Percentiles rank a stretch among this genome's conserved stretches.
These are phyloP conservation scores for Kwoniella sp. DNA, from an alignment of 768 basidiomycete species.

Conservation along the genomic window DNA sequence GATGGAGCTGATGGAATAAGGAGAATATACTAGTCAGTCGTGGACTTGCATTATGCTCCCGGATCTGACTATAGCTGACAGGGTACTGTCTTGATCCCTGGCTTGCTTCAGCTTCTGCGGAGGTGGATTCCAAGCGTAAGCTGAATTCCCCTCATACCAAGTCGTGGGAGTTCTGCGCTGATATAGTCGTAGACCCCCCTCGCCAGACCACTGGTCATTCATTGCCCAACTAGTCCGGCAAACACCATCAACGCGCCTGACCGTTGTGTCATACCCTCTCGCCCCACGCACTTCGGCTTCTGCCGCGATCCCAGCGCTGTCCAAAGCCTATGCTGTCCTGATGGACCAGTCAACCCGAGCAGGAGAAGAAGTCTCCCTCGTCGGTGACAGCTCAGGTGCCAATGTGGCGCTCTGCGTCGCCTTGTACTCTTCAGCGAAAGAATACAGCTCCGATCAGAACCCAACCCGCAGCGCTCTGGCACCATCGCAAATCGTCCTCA, in stretches of 20 bases:
- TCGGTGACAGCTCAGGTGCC: slow-evolving; percentile 8
- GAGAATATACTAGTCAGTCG: slow-evolving; percentile 7
- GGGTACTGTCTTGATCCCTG: too few species aligned
- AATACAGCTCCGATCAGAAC: background rate
- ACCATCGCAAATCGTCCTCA: background rate
- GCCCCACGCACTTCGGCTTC: background rate
- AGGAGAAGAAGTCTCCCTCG: background rate
- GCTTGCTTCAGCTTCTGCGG: slow-evolving; percentile 7
- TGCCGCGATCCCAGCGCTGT: background rate
- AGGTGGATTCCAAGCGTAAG: slow-evolving; percentile 16
- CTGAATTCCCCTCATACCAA: background rate
- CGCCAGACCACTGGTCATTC: slow-evolving; percentile 11
- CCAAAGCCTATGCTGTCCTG: background rate
- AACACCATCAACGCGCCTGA: background rate
- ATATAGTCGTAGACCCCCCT: background rate
- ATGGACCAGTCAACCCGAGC: background rate
- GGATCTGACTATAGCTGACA: too few species aligned
- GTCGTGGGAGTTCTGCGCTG: background rate
- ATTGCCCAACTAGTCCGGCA: slow-evolving; percentile 1
- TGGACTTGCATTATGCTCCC: background rate
- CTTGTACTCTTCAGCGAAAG: background rate
- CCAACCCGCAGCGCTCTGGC: too few species aligned
- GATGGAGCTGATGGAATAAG: background rate
- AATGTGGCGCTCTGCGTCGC: slow-evolving; percentile 1
- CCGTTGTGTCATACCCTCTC: slow-evolving; percentile 5